Percentiles rank a stretch among this genome's conserved stretches.
These are phyloP conservation scores for Boletus eberwhitei DNA, from an alignment of 768 basidiomycete species.

Conservation along the genomic window DNA sequence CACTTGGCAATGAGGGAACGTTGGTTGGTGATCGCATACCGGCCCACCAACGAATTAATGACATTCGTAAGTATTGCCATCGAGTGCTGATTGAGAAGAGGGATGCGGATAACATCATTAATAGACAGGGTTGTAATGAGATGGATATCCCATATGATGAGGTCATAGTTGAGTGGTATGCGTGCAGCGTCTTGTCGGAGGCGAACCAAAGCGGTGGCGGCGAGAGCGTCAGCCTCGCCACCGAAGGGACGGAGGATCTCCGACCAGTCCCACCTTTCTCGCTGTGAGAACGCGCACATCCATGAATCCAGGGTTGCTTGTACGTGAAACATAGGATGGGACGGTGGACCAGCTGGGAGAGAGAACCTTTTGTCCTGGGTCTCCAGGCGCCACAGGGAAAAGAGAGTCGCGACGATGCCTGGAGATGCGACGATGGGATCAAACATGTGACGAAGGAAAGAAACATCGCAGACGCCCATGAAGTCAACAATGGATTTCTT, in stretches of 20 bases:
- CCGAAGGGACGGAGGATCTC: slow-evolving; percentile 26
- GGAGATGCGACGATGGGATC: slow-evolving; percentile 15
- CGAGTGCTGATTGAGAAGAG: slow-evolving; percentile 22
- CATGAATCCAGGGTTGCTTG: slow-evolving; percentile 24
- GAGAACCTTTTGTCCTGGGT: slow-evolving; percentile 19
- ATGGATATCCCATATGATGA: slow-evolving; percentile 31
- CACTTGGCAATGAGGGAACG: slow-evolving; percentile 20
- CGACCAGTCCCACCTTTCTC: slow-evolving; percentile 26
- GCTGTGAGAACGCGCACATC: slow-evolving; percentile 25
- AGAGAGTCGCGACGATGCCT: slow-evolving; percentile 17
- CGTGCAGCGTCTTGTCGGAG: slow-evolving; percentile 24
- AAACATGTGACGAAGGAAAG: slow-evolving; percentile 17
- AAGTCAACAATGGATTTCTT: slow-evolving; percentile 21
- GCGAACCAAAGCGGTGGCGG: slow-evolving; percentile 23
- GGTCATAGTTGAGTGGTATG: slow-evolving; percentile 22
- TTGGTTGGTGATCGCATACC: neutral
- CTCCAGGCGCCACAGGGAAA: slow-evolving; percentile 30
- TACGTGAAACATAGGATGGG: slow-evolving; percentile 2
- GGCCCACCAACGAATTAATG: slow-evolving; percentile 14
- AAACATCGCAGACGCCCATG: slow-evolving; percentile 16
- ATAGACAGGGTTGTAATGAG: slow-evolving; percentile 26
- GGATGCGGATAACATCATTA: slow-evolving; percentile 21
- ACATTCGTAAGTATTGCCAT: slow-evolving; percentile 18
- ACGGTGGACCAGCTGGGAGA: neutral
- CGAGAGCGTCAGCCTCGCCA: slow-evolving; percentile 16